phyloP scores from a whole-genome alignment of 2,329 filamentous ascomycete species.

The Trichoderma sp. region DNA sequence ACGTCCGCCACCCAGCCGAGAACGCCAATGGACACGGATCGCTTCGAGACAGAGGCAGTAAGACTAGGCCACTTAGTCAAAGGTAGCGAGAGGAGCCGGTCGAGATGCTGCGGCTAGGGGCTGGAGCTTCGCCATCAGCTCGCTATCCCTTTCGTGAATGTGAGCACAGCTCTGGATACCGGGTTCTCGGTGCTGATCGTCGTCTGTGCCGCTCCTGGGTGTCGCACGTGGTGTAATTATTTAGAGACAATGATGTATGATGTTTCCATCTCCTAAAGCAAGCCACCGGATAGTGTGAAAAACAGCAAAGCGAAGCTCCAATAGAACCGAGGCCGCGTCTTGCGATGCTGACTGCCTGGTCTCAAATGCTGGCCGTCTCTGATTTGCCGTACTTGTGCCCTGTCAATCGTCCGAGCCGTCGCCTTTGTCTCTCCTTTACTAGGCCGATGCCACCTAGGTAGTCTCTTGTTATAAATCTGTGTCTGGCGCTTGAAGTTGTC shows the following conservation, averaged over 20 bases:
- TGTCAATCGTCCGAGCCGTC: background rate
- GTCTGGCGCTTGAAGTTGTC: background rate
- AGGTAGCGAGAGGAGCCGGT: background rate
- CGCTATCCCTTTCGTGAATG: background rate
- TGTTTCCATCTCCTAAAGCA: background rate
- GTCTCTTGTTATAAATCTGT: background rate
- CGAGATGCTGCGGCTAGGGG: background rate
- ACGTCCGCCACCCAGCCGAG: background rate
- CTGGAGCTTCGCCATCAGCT: background rate
- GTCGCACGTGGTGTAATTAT: background rate
- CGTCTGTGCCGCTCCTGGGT: background rate
- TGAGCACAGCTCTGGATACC: background rate
- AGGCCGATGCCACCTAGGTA: background rate
- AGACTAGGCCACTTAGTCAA: background rate
- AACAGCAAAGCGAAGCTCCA: background rate
- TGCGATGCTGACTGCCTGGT: background rate
- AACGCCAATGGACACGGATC: background rate
- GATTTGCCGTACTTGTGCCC: background rate
- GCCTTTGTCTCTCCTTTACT: background rate
- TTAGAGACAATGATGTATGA: background rate
- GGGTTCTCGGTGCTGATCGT: slow-evolving; percentile 5
- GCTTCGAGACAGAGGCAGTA: background rate
- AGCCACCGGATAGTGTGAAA: background rate
- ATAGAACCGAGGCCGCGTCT: background rate
- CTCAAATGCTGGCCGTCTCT: background rate